phyloP scores from a whole-genome alignment of 2,329 filamentous ascomycete species.

The Saccharata proteae region DNA sequence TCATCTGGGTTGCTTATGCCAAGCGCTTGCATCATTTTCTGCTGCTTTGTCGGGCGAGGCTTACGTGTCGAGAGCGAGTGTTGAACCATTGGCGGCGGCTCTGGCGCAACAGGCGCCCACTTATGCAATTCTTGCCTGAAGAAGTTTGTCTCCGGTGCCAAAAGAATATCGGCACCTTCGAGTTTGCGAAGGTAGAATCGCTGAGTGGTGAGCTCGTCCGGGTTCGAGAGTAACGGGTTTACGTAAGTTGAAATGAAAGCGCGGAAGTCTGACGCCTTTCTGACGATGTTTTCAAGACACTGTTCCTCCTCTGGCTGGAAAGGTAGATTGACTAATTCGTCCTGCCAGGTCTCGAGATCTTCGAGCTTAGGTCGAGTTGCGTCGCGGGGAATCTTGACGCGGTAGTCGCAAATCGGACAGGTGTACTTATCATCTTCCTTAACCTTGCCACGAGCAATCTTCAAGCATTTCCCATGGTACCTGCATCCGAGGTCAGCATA shows the following conservation, averaged over 20 bases:
- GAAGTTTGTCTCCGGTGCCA: slow-evolving; percentile 92
- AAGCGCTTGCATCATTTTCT: slow-evolving; percentile 82
- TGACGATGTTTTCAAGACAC: slow-evolving; percentile 71
- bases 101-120: slow-evolving; percentile 80
- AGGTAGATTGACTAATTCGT: slow-evolving; percentile 67
- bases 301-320: slow-evolving; percentile 96
- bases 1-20: slow-evolving; percentile 86
- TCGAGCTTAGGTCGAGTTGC: slow-evolving; percentile 91
- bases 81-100: slow-evolving; percentile 74
- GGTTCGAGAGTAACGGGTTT: slow-evolving; percentile 67
- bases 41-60: slow-evolving; percentile 88
- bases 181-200: slow-evolving; percentile 95
- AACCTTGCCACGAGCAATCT: slow-evolving; percentile 93
- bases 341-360: slow-evolving; percentile 71
- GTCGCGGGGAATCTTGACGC: slow-evolving; percentile 91
- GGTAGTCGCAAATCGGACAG: slow-evolving; percentile 95
- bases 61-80: slow-evolving; percentile 87
- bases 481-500: slow-evolving; percentile 30
- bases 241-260: slow-evolving; percentile 71
- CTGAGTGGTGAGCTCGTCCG: slow-evolving; percentile 78
- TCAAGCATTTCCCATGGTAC: slow-evolving; percentile 97
- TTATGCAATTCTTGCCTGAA: slow-evolving; percentile 92
- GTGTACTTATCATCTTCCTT: slow-evolving; percentile 99
- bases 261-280: slow-evolving; percentile 73
- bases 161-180: slow-evolving; percentile 86